Evolutionary conservation across 768 basidiomycete species (phyloP).

Genomic region (Gymnopilus dilepis): DNA sequence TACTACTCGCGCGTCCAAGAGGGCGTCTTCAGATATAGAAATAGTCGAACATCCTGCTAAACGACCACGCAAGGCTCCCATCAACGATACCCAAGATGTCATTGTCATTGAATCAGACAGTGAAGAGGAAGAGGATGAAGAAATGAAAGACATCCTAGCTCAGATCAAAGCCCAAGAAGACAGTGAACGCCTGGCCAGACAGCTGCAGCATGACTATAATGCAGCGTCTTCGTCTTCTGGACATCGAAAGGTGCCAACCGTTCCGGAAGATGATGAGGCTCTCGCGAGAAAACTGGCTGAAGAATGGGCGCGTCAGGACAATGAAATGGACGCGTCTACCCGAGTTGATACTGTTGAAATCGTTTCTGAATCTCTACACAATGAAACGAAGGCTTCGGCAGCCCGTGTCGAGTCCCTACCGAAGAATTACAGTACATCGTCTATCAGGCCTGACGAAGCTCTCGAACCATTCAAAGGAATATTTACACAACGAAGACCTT

Average conservation of each 20-base stretch:
- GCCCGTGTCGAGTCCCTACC: not conserved
- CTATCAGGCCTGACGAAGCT: conserved; percentile 32
- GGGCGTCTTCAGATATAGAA: conserved; percentile 6
- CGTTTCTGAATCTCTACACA: conserved; percentile 7
- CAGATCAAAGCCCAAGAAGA: conserved; percentile 49
- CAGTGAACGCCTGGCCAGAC: conserved; percentile 44
- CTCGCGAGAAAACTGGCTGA: conserved; percentile 44
- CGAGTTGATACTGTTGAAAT: conserved; percentile 17
- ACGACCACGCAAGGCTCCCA: conserved; percentile 25
- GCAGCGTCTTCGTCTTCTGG: conserved; percentile 19
- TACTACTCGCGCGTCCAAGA: conserved; percentile 15
- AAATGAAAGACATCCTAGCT: conserved; percentile 43
- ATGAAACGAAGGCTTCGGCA: not conserved
- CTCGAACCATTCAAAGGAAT: conserved; percentile 39
- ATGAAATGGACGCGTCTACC: conserved; percentile 10
- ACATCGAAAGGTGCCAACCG: conserved; percentile 5
- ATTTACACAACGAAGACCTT: conserved; percentile 41
- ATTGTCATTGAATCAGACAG: conserved; percentile 38
- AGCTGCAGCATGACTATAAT: conserved; percentile 37
- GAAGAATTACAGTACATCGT: not conserved
- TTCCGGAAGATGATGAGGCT: conserved; percentile 40
- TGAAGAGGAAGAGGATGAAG: conserved; percentile 39
- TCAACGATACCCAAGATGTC: conserved; percentile 22
- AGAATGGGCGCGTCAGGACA: conserved; percentile 41
- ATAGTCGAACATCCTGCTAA: conserved; percentile 14